Percentiles rank a stretch among this genome's conserved stretches.
These are phyloP conservation scores for Metschnikowia continentalis DNA, from an alignment of 805 yeast genomes.

Conservation along the genomic window DNA sequence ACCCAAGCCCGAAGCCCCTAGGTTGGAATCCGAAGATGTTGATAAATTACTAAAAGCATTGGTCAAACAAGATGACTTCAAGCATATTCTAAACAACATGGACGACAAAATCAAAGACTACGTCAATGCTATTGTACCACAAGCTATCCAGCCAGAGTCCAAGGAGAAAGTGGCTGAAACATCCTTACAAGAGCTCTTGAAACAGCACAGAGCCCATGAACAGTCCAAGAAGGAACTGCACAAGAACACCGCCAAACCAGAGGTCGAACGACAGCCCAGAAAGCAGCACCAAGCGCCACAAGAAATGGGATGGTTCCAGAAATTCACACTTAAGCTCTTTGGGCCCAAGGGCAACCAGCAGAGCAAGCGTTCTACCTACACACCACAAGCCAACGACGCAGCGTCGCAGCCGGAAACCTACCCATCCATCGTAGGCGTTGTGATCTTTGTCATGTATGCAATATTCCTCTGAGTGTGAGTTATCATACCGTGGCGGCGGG, in stretches of 20 bases:
- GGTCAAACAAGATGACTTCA: not conserved
- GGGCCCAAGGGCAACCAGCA: not conserved
- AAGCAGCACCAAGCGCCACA: not conserved
- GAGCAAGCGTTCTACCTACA: not conserved
- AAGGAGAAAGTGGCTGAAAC: not conserved
- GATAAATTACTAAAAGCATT: not conserved
- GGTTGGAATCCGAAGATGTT: not conserved
- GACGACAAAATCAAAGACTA: constrained; percentile 2
- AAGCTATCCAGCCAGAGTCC: not conserved
- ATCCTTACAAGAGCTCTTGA: not conserved
- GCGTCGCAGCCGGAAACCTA: constrained; percentile 4
- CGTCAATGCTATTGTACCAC: not conserved
- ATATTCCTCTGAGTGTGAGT: constrained; percentile 3
- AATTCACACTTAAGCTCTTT: constrained; percentile 3
- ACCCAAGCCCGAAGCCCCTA: not conserved
- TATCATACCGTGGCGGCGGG: not conserved
- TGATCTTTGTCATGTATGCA: constrained; percentile 9
- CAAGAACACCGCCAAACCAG: not conserved
- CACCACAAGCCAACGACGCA: constrained; percentile 4
- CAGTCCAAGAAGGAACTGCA: not conserved
- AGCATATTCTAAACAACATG: not conserved
- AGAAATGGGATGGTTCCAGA: not conserved
- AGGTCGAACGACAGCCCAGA: not conserved
- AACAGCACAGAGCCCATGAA: not conserved
- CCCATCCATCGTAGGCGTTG: constrained; percentile 12